Evolutionary conservation across 2,329 filamentous ascomycete species (phyloP), one percentile per base, ranked within the genome.

Genomic region (Ophiocordyceps camponoti-rufipedis): DNA sequence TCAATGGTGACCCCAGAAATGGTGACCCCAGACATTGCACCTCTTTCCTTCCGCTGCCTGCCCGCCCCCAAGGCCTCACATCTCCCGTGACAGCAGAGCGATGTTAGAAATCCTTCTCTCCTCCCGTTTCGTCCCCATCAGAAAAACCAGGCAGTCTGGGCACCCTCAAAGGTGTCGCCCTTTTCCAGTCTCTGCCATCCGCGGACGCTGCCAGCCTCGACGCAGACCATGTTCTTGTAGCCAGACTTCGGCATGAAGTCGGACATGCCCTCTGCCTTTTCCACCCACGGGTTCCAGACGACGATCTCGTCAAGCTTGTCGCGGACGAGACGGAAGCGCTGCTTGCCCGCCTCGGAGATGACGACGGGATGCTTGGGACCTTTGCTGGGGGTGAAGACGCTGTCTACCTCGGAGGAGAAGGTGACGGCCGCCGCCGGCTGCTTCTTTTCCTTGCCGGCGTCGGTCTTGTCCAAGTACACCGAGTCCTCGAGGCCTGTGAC

Each of bases 211-310:
- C 91, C 91, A 2, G 89, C 84, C 70, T 98, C 91, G 44, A 96
- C 76, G 59, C 91, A 96, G 41, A 98, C 69, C 85, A 96, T 95
- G 48, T 86, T 77, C 70, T 85, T 85, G 70, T 82, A 96, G 35
- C 84, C 91, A 45, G 88, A 83, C 58, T 93, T 83, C 44, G 91
- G 91, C 48, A 74, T 75, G 60, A 96, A 95, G 62, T 98, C 91
- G 45, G 69, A 78, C 66, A 94, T 94, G 5, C 72, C 72, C 54
- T 78, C 75, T 1, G 85, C 78, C 69, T 93, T 94, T 51, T 88
- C 85, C 39, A 73, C 71, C 87, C 89, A 95, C 2, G 91, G 91
- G 64, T 98, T 98, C 91, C 91, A 98, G 29, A 96, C 83, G 1
- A 95, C 89, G 14, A 91, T 80, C 53, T 96, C 85, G 50, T 75